Percentiles rank a stretch among this genome's conserved stretches.
Evolutionary conservation across 306 rosid species (phyloP).

Genomic region (Oxytropis ochrocephala): DNA sequence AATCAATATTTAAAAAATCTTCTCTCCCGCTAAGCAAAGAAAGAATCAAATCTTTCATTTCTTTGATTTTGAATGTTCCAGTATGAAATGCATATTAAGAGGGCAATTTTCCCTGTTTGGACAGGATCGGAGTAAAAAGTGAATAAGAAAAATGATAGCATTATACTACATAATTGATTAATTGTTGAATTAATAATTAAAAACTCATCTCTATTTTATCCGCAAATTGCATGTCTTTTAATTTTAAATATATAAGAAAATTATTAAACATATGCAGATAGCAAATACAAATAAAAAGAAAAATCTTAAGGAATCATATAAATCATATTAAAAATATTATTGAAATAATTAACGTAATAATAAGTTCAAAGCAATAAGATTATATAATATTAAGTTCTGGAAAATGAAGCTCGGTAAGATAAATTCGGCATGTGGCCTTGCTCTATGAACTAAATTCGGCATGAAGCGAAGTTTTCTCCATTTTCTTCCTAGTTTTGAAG

Average conservation of each 20-base stretch:
- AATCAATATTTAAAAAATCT: neutral
- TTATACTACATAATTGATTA: neutral
- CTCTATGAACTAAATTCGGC: neutral
- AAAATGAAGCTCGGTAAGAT: neutral
- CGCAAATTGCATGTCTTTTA: neutral
- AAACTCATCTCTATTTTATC: neutral
- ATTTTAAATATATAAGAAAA: neutral
- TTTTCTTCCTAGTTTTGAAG: constrained; percentile 1
- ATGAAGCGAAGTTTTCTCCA: neutral
- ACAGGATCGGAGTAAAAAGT: neutral
- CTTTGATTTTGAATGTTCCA: constrained; percentile 8
- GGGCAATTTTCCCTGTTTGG: neutral
- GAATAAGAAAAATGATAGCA: neutral
- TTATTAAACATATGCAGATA: neutral
- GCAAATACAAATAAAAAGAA: neutral
- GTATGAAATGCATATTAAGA: neutral
- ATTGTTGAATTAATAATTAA: neutral
- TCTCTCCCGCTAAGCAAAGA: neutral
- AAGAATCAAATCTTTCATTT: neutral
- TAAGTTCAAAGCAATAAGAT: neutral
- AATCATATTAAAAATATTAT: neutral
- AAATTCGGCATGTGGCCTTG: neutral
- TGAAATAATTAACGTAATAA: neutral
- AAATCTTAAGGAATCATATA: neutral
- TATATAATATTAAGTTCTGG: neutral